Conservation (phyloP, 2,329 filamentous ascomycete species). For the Chrysoporthe austroafricana region DNA sequence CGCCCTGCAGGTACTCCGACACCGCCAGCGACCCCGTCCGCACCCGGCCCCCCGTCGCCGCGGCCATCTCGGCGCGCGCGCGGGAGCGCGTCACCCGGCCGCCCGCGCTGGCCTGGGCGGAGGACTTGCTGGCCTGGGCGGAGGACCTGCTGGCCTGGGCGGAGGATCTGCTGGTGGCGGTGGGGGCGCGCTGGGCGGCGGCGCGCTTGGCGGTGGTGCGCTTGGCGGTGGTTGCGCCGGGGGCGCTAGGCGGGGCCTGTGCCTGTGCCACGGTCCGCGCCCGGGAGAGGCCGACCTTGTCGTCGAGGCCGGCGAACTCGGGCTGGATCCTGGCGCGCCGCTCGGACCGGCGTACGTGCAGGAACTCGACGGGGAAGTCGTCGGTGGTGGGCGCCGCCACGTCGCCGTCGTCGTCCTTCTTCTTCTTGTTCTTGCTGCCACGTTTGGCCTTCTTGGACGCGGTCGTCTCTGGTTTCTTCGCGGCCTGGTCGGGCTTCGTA, state of each 20-base stretch:
- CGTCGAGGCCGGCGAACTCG: neutral
- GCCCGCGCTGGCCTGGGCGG: neutral
- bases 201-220: neutral
- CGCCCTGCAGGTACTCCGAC: neutral
- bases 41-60: too few species aligned
- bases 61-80: too few species aligned
- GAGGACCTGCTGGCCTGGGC: neutral
- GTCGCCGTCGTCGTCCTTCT: neutral
- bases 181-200: neutral
- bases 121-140: neutral
- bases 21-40: too few species aligned
- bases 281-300: neutral
- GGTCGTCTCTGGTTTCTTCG: too few species aligned
- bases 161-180: neutral
- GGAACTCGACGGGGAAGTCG: neutral
- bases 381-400: neutral
- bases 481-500: too few species aligned
- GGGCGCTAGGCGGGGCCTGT: neutral
- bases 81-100: too few species aligned
- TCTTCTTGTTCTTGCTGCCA: neutral
- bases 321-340: neutral
- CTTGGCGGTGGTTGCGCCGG: neutral
- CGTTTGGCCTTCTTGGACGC: too few species aligned
- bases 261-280: neutral
- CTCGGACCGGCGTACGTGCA: neutral